These are phyloP conservation scores for slime mould (Dictyostelium discoideum) DNA, from an alignment of 78 protist genomes.

Conservation along the genomic window dicty_2.7 NC_007088.5:2221001-2221500, in stretches of 20 bases:
- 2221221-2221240: constrained; percentile 54
- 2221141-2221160: constrained; percentile 19
- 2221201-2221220: background rate
- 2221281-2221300: constrained; percentile 84
- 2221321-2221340: constrained; percentile 93
- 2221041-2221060: background rate
- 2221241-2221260: constrained; percentile 90
- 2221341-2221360: constrained; percentile 86
- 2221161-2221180: background rate
- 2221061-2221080: constrained; percentile 17
- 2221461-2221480: too few species aligned
- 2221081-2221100: background rate
- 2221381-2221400: constrained; percentile 82
- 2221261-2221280: constrained; percentile 92
- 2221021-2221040: constrained; percentile 33
- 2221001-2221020: constrained; percentile 66
- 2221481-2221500: too few species aligned
- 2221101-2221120: constrained; percentile 33
- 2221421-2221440: too few species aligned
- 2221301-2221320: constrained; percentile 87
- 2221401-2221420: background rate
- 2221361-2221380: constrained; percentile 90
- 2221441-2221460: too few species aligned
- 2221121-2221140: background rate
- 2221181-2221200: background rate